A percentile compares a stretch with the other conserved stretches of the same genome.
phyloP scores from a whole-genome alignment of 2,329 filamentous ascomycete species.

The Trichoderma atrobrunneum region DNA sequence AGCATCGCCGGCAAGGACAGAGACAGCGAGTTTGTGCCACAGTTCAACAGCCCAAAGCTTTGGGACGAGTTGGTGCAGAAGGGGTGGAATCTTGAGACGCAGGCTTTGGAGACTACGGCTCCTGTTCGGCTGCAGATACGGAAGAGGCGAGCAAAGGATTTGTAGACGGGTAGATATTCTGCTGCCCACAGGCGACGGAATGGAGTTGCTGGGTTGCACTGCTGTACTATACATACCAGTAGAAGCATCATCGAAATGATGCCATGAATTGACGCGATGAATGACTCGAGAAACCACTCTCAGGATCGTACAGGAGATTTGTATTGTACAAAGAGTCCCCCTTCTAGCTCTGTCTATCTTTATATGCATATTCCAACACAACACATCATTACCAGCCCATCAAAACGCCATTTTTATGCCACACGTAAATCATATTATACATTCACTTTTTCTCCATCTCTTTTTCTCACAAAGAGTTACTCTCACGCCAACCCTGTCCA shows the following conservation, averaged over 20 bases:
- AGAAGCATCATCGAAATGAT: neutral
- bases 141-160: constrained; percentile 27
- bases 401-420: neutral
- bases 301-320: neutral
- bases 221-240: neutral
- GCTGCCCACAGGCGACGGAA: neutral
- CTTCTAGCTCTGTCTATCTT: neutral
- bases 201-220: neutral
- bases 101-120: constrained; percentile 37
- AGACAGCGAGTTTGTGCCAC: constrained; percentile 23
- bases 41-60: constrained; percentile 25
- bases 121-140: constrained; percentile 34
- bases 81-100: constrained; percentile 37
- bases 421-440: constrained; percentile 1
- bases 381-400: neutral
- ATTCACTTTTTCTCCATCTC: neutral
- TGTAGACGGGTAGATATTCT: constrained; percentile 18
- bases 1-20: constrained; percentile 2
- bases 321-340: neutral
- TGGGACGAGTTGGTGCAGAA: constrained; percentile 29
- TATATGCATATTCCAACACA: neutral
- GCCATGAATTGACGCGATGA: neutral
- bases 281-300: neutral
- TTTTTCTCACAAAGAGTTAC: fast-evolving
- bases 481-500: constrained; percentile 47